phyloP scores from a whole-genome alignment of 805 yeast genomes.

The Myxozyma vanderwaltii region DNA sequence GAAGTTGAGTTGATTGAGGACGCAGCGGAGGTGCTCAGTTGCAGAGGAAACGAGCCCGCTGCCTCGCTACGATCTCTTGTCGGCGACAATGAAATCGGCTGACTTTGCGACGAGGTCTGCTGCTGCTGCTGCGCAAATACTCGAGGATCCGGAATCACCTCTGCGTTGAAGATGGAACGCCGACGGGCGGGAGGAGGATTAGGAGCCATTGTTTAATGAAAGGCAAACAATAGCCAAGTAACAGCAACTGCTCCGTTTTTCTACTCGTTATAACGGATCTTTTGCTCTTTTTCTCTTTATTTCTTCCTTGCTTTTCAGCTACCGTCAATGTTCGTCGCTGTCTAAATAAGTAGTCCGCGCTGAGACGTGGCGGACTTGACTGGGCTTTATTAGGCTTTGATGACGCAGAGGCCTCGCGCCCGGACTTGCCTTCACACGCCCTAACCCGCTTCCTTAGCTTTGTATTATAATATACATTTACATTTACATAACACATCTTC shows the following conservation, averaged over 20 bases:
- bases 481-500: no score
- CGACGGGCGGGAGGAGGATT: constrained; percentile 14
- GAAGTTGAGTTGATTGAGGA: constrained; percentile 25
- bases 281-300: no score
- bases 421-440: constrained; percentile 4
- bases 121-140: constrained; percentile 15
- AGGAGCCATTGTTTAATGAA: not conserved
- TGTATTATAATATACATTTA: no score
- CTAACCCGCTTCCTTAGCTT: not conserved
- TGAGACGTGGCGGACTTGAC: no score
- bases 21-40: constrained; percentile 11
- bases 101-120: not conserved
- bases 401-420: constrained; percentile 11
- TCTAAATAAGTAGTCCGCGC: no score
- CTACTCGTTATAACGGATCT: no score
- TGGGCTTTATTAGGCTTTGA: no score
- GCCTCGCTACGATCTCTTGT: not conserved
- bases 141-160: constrained; percentile 18
- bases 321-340: no score
- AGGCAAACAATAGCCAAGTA: not conserved
- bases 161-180: constrained; percentile 18
- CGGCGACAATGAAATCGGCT: not conserved
- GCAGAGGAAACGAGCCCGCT: not conserved
- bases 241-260: no score
- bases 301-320: no score